Evolutionary conservation across 192 early-diverging fungal species (phyloP).

Genomic region (Rhizoclosmatium sp.): DNA sequence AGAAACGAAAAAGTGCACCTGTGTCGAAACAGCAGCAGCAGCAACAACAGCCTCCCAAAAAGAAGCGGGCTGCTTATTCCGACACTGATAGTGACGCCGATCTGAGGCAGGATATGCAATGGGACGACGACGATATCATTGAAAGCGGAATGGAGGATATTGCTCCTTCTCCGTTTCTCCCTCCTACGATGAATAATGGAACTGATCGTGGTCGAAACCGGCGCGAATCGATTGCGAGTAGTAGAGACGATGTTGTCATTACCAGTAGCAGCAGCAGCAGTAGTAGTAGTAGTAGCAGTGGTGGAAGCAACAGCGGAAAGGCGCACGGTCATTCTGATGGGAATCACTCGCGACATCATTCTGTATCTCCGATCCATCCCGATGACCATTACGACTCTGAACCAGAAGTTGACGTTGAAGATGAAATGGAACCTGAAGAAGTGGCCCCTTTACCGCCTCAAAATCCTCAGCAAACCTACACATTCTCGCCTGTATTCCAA

Average conservation of each 20-base stretch:
- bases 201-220: too few relatives aligned
- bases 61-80: background rate
- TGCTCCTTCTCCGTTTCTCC: too few relatives aligned
- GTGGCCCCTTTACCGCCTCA: slow-evolving; percentile 10
- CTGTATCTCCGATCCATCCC: background rate
- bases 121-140: background rate
- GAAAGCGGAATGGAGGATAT: background rate
- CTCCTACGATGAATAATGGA: too few relatives aligned
- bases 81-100: too few relatives aligned
- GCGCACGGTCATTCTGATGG: too few relatives aligned
- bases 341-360: background rate
- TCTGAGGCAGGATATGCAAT: background rate
- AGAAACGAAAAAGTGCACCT: background rate
- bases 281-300: too few relatives aligned
- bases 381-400: background rate
- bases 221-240: too few relatives aligned
- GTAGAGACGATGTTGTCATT: too few relatives aligned
- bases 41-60: background rate
- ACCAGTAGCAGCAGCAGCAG: too few relatives aligned
- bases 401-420: background rate
- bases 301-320: too few relatives aligned
- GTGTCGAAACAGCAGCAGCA: background rate
- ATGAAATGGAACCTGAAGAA: background rate
- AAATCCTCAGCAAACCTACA: slow-evolving; percentile 31
- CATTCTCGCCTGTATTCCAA: slow-evolving; percentile 35